phyloP scores from a whole-genome alignment of 768 basidiomycete genomes.

The Boletus bicolor region DNA sequence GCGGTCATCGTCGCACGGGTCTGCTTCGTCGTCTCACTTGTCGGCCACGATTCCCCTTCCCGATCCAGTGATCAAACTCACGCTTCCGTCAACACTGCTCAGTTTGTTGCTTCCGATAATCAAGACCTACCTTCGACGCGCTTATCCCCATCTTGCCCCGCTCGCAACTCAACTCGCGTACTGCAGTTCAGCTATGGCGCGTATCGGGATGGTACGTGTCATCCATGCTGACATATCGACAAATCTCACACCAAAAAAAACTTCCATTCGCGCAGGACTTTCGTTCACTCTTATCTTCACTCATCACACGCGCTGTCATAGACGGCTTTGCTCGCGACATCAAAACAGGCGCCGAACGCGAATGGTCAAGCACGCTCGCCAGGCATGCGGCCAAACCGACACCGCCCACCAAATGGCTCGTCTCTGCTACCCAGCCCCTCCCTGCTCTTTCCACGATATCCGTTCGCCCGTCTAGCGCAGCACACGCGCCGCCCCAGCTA shows the following conservation, averaged over 20 bases:
- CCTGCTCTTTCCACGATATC: slow-evolving; percentile 23
- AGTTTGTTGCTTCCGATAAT: slow-evolving; percentile 67
- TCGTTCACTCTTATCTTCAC: slow-evolving; percentile 57
- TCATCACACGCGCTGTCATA: slow-evolving; percentile 64
- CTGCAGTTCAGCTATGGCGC: slow-evolving; percentile 85
- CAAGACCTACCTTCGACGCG: slow-evolving; percentile 54
- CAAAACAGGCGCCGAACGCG: slow-evolving; percentile 25
- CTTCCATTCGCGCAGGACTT: slow-evolving; percentile 48
- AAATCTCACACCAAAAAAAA: neutral
- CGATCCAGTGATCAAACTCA: slow-evolving; percentile 28
- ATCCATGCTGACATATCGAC: neutral
- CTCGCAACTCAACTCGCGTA: slow-evolving; percentile 94
- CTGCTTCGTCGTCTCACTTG: slow-evolving; percentile 18
- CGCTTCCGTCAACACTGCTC: slow-evolving; percentile 31
- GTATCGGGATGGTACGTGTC: slow-evolving; percentile 69
- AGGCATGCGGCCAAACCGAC: slow-evolving; percentile 22
- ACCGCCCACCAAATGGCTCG: slow-evolving; percentile 51
- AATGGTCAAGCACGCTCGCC: slow-evolving; percentile 35
- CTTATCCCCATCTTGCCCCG: slow-evolving; percentile 64
- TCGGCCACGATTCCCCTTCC: slow-evolving; percentile 20
- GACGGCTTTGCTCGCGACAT: slow-evolving; percentile 50
- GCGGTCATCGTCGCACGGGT: slow-evolving; percentile 39
- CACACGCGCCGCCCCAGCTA: slow-evolving; percentile 68
- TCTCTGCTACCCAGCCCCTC: slow-evolving; percentile 36
- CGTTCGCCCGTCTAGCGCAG: slow-evolving; percentile 29